Evolutionary conservation across 78 protist species (phyloP).

Genomic region (Guillardia theta): DNA sequence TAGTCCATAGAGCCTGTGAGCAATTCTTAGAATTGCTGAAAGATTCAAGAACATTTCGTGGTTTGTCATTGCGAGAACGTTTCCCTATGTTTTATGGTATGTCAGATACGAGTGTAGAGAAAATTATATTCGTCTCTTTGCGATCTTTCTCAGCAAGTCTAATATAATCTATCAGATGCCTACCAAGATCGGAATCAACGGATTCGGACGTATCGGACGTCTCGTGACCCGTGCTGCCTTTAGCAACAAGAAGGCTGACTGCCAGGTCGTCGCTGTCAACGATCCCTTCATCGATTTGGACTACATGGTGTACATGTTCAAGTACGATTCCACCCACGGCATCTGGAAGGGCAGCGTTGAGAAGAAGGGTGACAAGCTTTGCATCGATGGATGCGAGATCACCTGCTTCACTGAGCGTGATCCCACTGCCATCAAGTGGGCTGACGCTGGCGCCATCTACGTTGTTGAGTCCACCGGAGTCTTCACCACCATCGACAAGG

Average conservation of each 20-base stretch:
- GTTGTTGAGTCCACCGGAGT: slow-evolving; percentile 98
- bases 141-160: no score
- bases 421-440: slow-evolving; percentile 76
- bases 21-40: no score
- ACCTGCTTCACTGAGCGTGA: slow-evolving; percentile 63
- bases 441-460: slow-evolving; percentile 60
- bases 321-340: slow-evolving; percentile 97
- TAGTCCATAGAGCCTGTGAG: no score
- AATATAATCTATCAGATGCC: neutral
- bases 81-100: no score
- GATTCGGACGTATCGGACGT: slow-evolving; percentile 95
- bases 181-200: slow-evolving; percentile 61
- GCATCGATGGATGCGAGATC: slow-evolving; percentile 86
- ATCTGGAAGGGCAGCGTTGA: slow-evolving; percentile 81
- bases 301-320: slow-evolving; percentile 85
- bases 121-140: no score
- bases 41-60: no score
- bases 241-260: neutral
- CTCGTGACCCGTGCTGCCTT: slow-evolving; percentile 87
- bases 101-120: no score
- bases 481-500: slow-evolving; percentile 82
- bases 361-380: slow-evolving; percentile 58
- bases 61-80: no score
- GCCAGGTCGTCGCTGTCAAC: slow-evolving; percentile 90
- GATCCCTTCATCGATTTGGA: slow-evolving; percentile 94